Evolutionary conservation across 2,329 filamentous ascomycete genomes (phyloP).

Genomic region (Coniella vitis): DNA sequence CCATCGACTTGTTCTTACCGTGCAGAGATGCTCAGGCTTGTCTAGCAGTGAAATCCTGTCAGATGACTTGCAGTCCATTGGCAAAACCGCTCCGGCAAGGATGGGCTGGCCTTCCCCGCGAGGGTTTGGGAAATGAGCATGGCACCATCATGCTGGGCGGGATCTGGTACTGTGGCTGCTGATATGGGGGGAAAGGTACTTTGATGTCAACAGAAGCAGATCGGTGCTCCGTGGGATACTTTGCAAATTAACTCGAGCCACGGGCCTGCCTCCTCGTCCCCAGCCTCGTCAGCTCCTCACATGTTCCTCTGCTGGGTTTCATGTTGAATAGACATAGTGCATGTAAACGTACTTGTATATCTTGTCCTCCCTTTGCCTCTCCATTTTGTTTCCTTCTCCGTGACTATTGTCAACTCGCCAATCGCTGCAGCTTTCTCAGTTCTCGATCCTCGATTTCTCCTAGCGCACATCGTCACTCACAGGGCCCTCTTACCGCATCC

Average conservation of each 20-base stretch:
- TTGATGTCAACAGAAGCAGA: not conserved
- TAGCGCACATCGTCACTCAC: slow-evolving; percentile 8
- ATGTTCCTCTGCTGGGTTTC: too few species aligned
- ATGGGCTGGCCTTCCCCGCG: slow-evolving; percentile 1
- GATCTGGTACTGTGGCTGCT: not conserved
- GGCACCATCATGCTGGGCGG: slow-evolving; percentile 9
- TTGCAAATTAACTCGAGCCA: too few species aligned
- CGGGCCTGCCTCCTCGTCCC: too few species aligned
- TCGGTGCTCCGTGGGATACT: too few species aligned
- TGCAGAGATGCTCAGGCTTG: slow-evolving; percentile 12
- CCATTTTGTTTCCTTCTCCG: not conserved
- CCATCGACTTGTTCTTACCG: not conserved
- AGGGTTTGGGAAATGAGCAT: slow-evolving; percentile 12
- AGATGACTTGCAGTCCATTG: too few species aligned
- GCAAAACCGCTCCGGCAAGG: not conserved
- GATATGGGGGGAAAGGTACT: not conserved
- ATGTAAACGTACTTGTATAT: too few species aligned
- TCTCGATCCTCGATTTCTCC: not conserved
- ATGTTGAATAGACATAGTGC: too few species aligned
- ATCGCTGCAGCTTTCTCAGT: not conserved
- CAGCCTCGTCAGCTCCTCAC: too few species aligned
- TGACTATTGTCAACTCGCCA: not conserved
- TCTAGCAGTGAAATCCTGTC: slow-evolving; percentile 3
- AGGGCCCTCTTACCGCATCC: slow-evolving; percentile 13
- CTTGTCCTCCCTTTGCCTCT: not conserved